These are phyloP conservation scores for Colletotrichum tabaci DNA, from an alignment of 2,329 filamentous ascomycete genomes.

Conservation along the genomic window DNA sequence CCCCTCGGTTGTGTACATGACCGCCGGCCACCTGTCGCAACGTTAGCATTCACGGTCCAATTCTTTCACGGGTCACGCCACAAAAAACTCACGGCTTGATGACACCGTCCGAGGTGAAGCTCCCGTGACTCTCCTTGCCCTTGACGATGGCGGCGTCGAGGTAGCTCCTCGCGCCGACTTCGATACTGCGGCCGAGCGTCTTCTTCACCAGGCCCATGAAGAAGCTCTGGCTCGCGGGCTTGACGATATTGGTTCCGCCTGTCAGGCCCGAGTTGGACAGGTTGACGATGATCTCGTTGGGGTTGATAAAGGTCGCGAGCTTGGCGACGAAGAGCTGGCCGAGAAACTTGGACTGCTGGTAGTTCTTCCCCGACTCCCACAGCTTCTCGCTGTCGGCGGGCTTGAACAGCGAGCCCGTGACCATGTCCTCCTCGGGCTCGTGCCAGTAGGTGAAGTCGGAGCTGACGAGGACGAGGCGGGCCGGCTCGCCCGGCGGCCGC, in stretches of 20 bases:
- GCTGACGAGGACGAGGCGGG: conserved; percentile 50
- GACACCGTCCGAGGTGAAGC: conserved; percentile 62
- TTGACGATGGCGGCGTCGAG: conserved; percentile 61
- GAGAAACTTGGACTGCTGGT: conserved; percentile 51
- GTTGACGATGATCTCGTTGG: conserved; percentile 61
- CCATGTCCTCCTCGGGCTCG: conserved; percentile 45
- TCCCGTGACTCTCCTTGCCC: conserved; percentile 64
- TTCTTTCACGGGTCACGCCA: too few species aligned
- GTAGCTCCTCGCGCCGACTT: conserved; percentile 60
- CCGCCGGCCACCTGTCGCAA: conserved; percentile 16
- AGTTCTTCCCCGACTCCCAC: conserved; percentile 46
- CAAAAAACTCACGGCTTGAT: conserved; percentile 58
- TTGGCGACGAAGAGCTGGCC: conserved; percentile 54
- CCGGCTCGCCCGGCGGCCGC: conserved; percentile 43
- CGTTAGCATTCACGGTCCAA: neutral
- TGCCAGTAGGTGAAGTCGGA: conserved; percentile 47
- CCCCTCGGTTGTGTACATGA: conserved; percentile 40
- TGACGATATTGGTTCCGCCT: conserved; percentile 58
- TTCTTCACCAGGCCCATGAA: conserved; percentile 44
- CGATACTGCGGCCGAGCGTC: conserved; percentile 49
- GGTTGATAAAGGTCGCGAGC: conserved; percentile 53
- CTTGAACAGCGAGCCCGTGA: conserved; percentile 46
- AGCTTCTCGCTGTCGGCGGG: conserved; percentile 50
- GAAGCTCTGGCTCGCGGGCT: conserved; percentile 45
- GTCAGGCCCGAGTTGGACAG: conserved; percentile 62